Evolutionary conservation across 139 green algal genomes (phyloP).

Genomic region (Coelastrella sp.): DNA sequence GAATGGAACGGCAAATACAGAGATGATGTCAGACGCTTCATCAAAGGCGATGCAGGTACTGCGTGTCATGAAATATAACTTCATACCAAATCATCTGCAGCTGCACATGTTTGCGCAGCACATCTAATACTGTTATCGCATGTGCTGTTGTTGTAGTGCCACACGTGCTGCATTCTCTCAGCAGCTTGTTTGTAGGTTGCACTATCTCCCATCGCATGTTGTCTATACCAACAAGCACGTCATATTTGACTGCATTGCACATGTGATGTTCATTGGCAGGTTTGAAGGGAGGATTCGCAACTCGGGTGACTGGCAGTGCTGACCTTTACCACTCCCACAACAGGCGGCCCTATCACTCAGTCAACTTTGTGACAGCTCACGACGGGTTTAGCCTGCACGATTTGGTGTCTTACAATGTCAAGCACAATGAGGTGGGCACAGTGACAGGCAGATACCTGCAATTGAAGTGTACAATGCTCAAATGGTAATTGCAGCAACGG

Average conservation of each 20-base stretch:
- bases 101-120: too few species aligned
- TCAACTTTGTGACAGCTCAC: conserved; percentile 98
- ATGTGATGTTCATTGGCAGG: conserved; percentile 57
- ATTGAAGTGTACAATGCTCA: too few species aligned
- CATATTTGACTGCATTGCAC: too few species aligned
- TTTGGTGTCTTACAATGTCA: conserved; percentile 89
- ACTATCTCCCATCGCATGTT: too few species aligned
- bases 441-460: too few species aligned
- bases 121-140: too few species aligned
- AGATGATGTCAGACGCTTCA: conserved; percentile 87
- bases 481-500: too few species aligned
- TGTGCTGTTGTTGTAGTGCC: too few species aligned
- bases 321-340: conserved; percentile 92
- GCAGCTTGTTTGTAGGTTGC: too few species aligned
- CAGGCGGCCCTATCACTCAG: conserved; percentile 89
- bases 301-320: conserved; percentile 85
- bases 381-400: conserved; percentile 97
- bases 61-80: too few species aligned
- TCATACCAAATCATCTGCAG: background rate
- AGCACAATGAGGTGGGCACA: conserved; percentile 64
- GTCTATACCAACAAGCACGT: too few species aligned
- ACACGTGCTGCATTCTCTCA: too few species aligned
- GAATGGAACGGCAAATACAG: conserved; percentile 96
- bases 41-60: conserved; percentile 70
- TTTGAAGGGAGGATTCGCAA: conserved; percentile 94